Conservation (phyloP, 73 alveolate genomes). For the Blepharisma stoltei region DNA sequence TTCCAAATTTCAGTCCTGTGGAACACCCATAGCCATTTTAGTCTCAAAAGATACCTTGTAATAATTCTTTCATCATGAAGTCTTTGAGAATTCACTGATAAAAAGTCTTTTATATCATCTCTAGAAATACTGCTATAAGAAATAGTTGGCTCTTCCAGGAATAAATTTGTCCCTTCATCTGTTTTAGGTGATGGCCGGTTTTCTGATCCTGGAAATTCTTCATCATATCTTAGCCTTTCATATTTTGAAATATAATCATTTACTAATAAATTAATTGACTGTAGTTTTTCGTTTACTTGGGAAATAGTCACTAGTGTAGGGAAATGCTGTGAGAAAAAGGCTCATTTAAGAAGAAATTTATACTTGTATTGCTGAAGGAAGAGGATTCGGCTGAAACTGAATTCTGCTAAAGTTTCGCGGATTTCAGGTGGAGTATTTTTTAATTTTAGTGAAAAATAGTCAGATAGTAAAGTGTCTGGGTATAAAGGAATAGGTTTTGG, state of each 20-base stretch:
- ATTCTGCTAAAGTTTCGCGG: constrained; percentile 6
- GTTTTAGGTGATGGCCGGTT: constrained; percentile 20
- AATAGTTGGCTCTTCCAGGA: constrained; percentile 2
- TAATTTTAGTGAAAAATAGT: background rate
- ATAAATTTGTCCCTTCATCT: constrained; percentile 23
- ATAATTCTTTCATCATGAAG: background rate
- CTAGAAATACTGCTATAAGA: background rate
- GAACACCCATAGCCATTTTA: constrained; percentile 18
- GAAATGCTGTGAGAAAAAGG: background rate
- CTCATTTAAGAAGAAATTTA: constrained; percentile 15
- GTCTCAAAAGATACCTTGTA: background rate
- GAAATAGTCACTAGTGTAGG: background rate
- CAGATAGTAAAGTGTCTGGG: constrained; percentile 2
- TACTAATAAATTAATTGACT: background rate
- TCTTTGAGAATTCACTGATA: background rate
- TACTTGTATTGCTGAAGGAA: background rate
- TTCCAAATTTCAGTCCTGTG: background rate
- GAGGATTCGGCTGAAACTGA: background rate
- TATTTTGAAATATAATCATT: constrained; percentile 8
- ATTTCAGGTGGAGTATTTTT: constrained; percentile 17
- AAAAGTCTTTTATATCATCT: background rate
- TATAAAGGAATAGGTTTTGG: constrained; percentile 4
- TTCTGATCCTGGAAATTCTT: background rate
- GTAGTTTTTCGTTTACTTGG: background rate
- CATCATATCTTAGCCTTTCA: constrained; percentile 22